These are phyloP conservation scores for Leucosporidium yakuticum DNA, from an alignment of 768 basidiomycete genomes.

Conservation along the genomic window DNA sequence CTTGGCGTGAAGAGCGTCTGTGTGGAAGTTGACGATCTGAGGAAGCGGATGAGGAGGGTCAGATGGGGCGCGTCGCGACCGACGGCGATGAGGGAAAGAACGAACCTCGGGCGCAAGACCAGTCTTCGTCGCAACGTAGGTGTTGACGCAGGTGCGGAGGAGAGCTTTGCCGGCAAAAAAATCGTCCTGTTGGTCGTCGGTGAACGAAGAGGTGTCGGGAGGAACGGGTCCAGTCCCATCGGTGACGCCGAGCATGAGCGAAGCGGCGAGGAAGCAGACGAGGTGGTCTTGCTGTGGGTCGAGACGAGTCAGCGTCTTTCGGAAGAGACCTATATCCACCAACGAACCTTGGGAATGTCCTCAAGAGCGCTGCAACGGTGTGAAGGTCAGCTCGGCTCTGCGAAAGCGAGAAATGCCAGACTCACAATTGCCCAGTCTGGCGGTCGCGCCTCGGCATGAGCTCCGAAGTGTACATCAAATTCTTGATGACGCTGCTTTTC, in stretches of 20 bases:
- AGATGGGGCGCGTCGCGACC: conserved; percentile 10
- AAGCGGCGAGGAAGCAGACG: conserved; percentile 89
- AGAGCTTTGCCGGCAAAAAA: conserved; percentile 76
- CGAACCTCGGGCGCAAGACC: conserved; percentile 35
- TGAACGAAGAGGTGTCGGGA: conserved; percentile 42
- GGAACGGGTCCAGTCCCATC: conserved; percentile 16
- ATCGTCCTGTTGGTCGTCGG: conserved; percentile 61
- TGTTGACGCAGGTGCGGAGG: conserved; percentile 78
- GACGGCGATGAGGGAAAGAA: not conserved
- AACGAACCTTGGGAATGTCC: conserved; percentile 7
- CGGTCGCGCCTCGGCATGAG: conserved; percentile 56
- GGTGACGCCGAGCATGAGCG: conserved; percentile 82
- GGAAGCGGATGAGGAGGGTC: conserved; percentile 38
- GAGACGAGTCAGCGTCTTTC: not conserved
- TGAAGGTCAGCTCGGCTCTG: not conserved
- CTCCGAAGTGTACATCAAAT: conserved; percentile 74
- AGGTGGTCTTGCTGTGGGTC: conserved; percentile 80
- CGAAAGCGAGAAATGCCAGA: not conserved
- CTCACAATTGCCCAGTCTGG: conserved; percentile 36
- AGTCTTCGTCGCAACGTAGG: conserved; percentile 42
- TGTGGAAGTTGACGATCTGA: conserved; percentile 81
- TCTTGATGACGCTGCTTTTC: conserved; percentile 52
- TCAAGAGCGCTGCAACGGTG: not conserved
- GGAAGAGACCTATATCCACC: not conserved
- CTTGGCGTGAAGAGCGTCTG: conserved; percentile 28